phyloP scores from a whole-genome alignment of 345 rosid species.

The Leavenworthia alabamica region DNA sequence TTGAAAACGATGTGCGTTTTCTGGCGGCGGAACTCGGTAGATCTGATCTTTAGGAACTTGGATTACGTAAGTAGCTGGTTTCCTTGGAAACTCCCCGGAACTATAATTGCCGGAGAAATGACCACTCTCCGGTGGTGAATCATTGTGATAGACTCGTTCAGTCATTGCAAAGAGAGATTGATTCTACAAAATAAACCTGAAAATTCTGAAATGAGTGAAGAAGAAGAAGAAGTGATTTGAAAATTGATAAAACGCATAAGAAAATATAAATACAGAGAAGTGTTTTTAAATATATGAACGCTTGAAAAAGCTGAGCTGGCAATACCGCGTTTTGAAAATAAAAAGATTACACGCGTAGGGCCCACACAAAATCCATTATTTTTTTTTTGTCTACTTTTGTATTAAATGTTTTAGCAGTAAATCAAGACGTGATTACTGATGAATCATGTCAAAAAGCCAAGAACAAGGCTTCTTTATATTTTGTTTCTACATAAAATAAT shows the following conservation, averaged over 20 bases:
- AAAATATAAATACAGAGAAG: not conserved
- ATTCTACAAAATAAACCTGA: not conserved
- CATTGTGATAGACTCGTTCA: slow-evolving; percentile 30
- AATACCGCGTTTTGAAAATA: not conserved
- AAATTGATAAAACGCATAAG: not conserved
- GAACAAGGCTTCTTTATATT: not conserved
- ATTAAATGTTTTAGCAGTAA: not conserved
- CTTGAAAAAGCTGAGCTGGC: not conserved
- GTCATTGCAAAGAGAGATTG: slow-evolving; percentile 21
- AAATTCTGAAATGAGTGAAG: not conserved
- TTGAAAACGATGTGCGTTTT: slow-evolving; percentile 51
- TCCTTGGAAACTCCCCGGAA: slow-evolving; percentile 33
- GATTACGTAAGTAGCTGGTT: slow-evolving; percentile 67
- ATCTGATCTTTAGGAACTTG: slow-evolving; percentile 82
- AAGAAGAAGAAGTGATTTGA: not conserved
- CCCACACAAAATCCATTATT: not conserved
- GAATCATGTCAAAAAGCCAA: slow-evolving; percentile 7
- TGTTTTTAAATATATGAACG: slow-evolving; percentile 8
- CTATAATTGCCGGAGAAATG: slow-evolving; percentile 35
- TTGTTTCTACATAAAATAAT: not conserved
- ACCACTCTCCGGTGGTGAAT: slow-evolving; percentile 28
- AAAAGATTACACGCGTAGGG: slow-evolving; percentile 1
- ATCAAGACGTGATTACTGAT: slow-evolving; percentile 11
- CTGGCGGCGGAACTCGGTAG: slow-evolving; percentile 88
- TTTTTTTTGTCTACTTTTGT: not conserved